Base-by-base conservation (phyloP, 176 grass and related monocot genomes). In the Ensete ventricosum region DNA sequence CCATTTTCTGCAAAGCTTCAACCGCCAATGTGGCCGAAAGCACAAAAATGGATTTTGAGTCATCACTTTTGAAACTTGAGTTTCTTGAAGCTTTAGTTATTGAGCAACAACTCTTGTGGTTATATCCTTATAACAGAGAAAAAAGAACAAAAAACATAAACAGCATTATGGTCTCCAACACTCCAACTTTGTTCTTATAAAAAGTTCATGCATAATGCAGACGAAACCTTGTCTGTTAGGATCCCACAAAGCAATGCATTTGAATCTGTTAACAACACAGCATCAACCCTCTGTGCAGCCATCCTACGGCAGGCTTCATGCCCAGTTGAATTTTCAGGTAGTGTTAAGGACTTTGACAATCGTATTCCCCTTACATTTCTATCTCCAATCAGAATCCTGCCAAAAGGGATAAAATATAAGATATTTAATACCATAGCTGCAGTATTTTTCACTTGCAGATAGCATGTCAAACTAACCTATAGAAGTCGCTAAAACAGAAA, bases 1-100 rank as follows among this genome's bases (percentile, higher is more conserved):
- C 90, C 95, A 99, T 99, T 81, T 99, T 99, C 78, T 99, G 95
- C 83, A 99, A 79, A 14, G 95, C 95, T 77, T 99, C 95, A 1
- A 99, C 90, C 0, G 95, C 95, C 24, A 94, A 77, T 17, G 90
- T 99, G 66, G 94, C 90, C 1, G 88, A 82, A 0, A 94, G 90
- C 83, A 99, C 90, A 63, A 99, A n/a, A 87, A 76, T 51, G 95
- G 95, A 52, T 99, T 99, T 79, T 90, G 83, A 10, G 90, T 91
- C 95, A 94, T 99, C 34, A 91, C 90, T 81, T 94, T 99, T 0
- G 95, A 99, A 53, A 99, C 90, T 0, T 82, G 95, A 26, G 90
- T 99, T 65, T 99, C 95, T 24, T 99, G 90, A 71, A 99, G 83
- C 80, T 99, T 99, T 87, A 99, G 27, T 80, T 94, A 88, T 20